These are phyloP conservation scores for Diaporthe batatas DNA, from an alignment of 2,329 filamentous ascomycete species.

Conservation along the genomic window DNA sequence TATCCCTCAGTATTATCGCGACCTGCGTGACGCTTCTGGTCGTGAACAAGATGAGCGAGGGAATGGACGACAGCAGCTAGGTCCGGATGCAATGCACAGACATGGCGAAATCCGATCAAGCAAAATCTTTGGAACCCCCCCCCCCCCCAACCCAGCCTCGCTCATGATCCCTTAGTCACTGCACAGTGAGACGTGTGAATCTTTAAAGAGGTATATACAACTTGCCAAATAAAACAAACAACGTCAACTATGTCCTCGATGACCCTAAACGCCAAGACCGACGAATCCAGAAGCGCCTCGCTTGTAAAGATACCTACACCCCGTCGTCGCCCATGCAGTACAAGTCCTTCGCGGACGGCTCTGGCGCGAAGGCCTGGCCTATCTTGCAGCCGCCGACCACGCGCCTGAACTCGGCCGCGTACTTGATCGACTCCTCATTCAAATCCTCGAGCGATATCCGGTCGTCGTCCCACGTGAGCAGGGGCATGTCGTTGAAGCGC, in stretches of 20 bases:
- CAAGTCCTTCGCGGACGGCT: conserved; percentile 68
- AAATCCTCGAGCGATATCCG: conserved; percentile 56
- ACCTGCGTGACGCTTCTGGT: conserved; percentile 75
- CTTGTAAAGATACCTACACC: conserved; percentile 23
- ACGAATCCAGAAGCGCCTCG: conserved; percentile 31
- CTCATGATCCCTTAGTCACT: conserved; percentile 1
- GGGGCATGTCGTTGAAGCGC: conserved; percentile 63
- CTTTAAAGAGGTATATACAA: conserved; percentile 31
- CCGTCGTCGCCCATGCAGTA: conserved; percentile 69
- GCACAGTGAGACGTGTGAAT: neutral
- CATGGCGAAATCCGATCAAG: neutral
- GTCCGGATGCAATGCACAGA: neutral
- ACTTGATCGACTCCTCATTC: conserved; percentile 62
- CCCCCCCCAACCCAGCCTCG: neutral
- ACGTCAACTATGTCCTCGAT: neutral
- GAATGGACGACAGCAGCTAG: conserved; percentile 43
- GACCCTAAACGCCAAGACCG: conserved; percentile 31
- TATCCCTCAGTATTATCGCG: conserved; percentile 73
- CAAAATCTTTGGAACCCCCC: neutral
- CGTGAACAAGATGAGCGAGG: conserved; percentile 56
- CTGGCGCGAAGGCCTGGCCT: conserved; percentile 44
- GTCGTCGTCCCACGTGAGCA: conserved; percentile 75
- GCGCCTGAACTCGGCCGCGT: conserved; percentile 70
- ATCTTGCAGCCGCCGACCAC: conserved; percentile 75
- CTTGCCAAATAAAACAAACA: conserved; percentile 5